Evolutionary conservation across 2,329 filamentous ascomycete species (phyloP).

Genomic region (Lasiodiplodia citricola): DNA sequence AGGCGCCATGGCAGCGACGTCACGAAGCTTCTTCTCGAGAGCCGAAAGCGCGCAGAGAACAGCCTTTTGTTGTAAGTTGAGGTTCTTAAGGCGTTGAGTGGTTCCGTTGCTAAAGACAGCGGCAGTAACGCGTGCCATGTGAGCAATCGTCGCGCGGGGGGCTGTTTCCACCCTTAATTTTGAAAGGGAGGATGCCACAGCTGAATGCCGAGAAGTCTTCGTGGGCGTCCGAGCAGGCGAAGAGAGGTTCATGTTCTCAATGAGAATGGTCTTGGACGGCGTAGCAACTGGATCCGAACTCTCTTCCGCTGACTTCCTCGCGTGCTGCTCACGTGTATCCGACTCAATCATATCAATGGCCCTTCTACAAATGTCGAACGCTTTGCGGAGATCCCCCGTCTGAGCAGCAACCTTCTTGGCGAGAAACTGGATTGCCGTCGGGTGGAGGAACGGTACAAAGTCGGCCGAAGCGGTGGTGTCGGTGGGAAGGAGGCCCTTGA

Average conservation of each 20-base stretch:
- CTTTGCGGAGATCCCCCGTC: conserved; percentile 91
- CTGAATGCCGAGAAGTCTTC: conserved; percentile 33
- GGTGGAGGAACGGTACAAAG: conserved; percentile 87
- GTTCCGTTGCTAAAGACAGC: conserved; percentile 90
- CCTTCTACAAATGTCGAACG: conserved; percentile 90
- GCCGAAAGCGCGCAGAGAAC: conserved; percentile 87
- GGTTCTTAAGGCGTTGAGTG: conserved; percentile 77
- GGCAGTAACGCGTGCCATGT: conserved; percentile 89
- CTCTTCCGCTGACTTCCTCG: conserved; percentile 61
- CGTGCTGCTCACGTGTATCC: conserved; percentile 77
- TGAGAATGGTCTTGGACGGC: conserved; percentile 76
- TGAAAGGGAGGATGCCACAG: conserved; percentile 54
- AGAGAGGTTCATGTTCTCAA: conserved; percentile 80
- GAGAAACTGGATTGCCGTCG: conserved; percentile 90
- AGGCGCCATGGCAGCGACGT: conserved; percentile 31
- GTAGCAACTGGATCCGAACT: conserved; percentile 62
- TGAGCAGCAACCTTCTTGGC: conserved; percentile 94
- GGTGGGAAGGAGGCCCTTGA: conserved; percentile 72
- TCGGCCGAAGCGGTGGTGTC: conserved; percentile 55
- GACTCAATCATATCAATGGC: conserved; percentile 88
- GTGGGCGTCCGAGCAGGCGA: conserved; percentile 54
- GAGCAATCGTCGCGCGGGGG: conserved; percentile 84
- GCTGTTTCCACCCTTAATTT: conserved; percentile 76
- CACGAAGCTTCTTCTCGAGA: conserved; percentile 76
- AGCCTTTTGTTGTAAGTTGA: conserved; percentile 97